phyloP scores from a whole-genome alignment of 345 rosid genomes.

The Boechera retrofracta region DNA sequence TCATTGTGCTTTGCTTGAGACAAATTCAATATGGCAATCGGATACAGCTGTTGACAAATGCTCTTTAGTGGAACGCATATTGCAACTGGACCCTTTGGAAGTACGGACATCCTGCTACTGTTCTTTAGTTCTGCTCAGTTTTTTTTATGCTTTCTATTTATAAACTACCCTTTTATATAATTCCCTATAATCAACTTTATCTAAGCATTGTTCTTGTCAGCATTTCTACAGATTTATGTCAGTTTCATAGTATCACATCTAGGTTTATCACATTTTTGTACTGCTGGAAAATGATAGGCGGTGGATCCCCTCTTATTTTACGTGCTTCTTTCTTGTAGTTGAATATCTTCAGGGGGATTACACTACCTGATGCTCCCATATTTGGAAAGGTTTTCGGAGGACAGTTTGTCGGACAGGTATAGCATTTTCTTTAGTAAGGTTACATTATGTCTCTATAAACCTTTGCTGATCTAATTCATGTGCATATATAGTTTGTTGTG shows the following conservation, averaged over 20 bases:
- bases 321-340: slow-evolving; percentile 57
- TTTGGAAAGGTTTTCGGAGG: slow-evolving; percentile 98
- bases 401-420: slow-evolving; percentile 91
- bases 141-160: slow-evolving; percentile 2
- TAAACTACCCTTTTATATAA: neutral
- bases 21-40: slow-evolving; percentile 90
- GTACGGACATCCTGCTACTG: slow-evolving; percentile 48
- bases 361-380: slow-evolving; percentile 85
- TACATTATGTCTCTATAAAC: slow-evolving; percentile 6
- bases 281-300: neutral
- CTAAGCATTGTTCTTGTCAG: slow-evolving; percentile 12
- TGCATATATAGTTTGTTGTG: slow-evolving; percentile 9
- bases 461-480: neutral
- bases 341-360: slow-evolving; percentile 82
- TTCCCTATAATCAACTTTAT: slow-evolving; percentile 2
- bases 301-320: slow-evolving; percentile 4
- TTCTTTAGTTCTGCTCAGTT: slow-evolving; percentile 1
- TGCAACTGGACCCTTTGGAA: slow-evolving; percentile 90
- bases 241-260: neutral
- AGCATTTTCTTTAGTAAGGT: neutral
- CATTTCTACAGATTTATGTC: neutral
- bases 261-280: neutral
- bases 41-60: slow-evolving; percentile 62
- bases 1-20: slow-evolving; percentile 63
- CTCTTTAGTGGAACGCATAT: slow-evolving; percentile 75